These are phyloP conservation scores for Coriaria nepalensis DNA, from an alignment of 306 rosid species.

Conservation along the genomic window DNA sequence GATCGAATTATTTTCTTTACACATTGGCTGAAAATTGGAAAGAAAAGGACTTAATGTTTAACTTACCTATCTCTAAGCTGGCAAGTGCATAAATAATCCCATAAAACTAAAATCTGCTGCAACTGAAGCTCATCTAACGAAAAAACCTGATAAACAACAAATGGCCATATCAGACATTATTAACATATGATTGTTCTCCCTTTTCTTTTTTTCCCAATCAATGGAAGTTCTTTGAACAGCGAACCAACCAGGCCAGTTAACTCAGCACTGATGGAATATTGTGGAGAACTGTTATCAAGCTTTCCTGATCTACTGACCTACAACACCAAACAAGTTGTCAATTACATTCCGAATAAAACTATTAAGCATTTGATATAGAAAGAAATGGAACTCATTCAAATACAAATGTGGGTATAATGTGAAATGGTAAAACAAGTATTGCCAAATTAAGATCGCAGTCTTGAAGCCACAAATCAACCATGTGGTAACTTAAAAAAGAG, in stretches of 20 bases:
- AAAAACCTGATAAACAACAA: conserved; percentile 32
- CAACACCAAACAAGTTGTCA: conserved; percentile 13
- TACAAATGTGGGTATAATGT: too few species aligned
- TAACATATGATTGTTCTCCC: not conserved
- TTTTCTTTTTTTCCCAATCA: conserved; percentile 5
- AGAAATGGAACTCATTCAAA: too few species aligned
- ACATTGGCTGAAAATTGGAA: too few species aligned
- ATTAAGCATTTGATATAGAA: not conserved
- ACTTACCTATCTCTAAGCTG: conserved; percentile 75
- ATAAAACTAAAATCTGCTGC: conserved; percentile 49
- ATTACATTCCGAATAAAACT: conserved; percentile 4
- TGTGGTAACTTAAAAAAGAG: too few species aligned
- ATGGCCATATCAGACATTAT: conserved; percentile 10
- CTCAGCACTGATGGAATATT: conserved; percentile 64
- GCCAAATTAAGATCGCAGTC: too few species aligned
- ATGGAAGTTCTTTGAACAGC: conserved; percentile 9
- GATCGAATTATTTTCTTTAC: too few species aligned
- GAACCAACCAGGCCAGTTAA: conserved; percentile 63
- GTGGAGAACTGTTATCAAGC: conserved; percentile 50
- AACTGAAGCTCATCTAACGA: conserved; percentile 74
- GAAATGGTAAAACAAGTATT: too few species aligned
- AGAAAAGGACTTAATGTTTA: too few species aligned
- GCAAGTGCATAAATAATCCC: conserved; percentile 59
- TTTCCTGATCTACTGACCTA: conserved; percentile 74
- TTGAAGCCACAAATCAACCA: too few species aligned